Percentiles rank a stretch among this genome's conserved stretches.
These are phyloP conservation scores for Staphylotrichum tortipilum DNA, from an alignment of 495 filamentous ascomycete genomes.

Conservation along the genomic window DNA sequence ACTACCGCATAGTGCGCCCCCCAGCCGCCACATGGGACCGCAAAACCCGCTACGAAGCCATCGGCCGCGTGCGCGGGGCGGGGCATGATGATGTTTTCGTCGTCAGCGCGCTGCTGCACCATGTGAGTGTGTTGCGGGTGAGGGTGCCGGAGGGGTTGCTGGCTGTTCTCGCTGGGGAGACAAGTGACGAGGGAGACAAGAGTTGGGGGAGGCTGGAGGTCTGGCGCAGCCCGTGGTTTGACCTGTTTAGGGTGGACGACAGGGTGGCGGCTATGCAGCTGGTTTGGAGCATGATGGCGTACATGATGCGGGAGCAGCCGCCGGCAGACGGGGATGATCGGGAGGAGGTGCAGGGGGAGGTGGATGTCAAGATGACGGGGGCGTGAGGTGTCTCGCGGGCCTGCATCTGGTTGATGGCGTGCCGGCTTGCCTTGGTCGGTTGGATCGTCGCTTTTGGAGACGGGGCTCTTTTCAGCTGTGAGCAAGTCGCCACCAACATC, in stretches of 20 bases:
- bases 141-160: conserved; percentile 62
- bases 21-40: conserved; percentile 68
- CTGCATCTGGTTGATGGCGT: too few relatives aligned
- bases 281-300: conserved; percentile 70
- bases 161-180: conserved; percentile 37
- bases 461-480: too few relatives aligned
- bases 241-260: conserved; percentile 61
- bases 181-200: conserved; percentile 16
- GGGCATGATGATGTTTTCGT: conserved; percentile 66
- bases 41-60: conserved; percentile 59
- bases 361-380: conserved; percentile 30
- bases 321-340: conserved; percentile 22
- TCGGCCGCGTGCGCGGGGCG: conserved; percentile 49
- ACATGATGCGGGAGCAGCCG: conserved; percentile 49
- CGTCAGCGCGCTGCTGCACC: conserved; percentile 73
- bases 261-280: conserved; percentile 61
- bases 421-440: too few relatives aligned
- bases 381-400: too few relatives aligned
- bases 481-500: too few relatives aligned
- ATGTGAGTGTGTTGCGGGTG: conserved; percentile 65
- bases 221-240: conserved; percentile 67
- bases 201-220: conserved; percentile 52
- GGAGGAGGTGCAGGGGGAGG: conserved; percentile 20
- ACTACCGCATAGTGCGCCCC: conserved; percentile 51
- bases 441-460: too few relatives aligned